These are phyloP conservation scores for Podosphaera aphanis DNA, from an alignment of 2,329 filamentous ascomycete genomes.

Conservation along the genomic window DNA sequence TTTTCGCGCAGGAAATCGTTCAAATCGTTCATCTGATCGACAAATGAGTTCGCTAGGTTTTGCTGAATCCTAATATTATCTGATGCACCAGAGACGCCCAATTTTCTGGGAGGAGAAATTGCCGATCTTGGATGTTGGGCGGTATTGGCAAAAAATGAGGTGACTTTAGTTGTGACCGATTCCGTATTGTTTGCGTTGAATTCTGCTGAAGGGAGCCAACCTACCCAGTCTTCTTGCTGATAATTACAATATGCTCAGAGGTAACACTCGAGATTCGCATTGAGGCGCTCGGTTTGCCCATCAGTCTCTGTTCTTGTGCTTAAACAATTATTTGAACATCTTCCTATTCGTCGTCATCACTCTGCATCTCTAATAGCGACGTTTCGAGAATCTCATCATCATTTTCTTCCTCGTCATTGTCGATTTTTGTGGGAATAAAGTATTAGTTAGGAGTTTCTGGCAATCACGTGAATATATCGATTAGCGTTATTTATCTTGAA, in stretches of 20 bases:
- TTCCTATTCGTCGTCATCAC: too few species aligned
- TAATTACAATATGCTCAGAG: neutral
- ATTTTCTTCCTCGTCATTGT: too few species aligned
- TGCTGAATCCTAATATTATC: neutral
- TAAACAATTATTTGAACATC: too few species aligned
- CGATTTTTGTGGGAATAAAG: too few species aligned
- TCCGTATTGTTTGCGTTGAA: neutral
- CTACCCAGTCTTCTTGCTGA: neutral
- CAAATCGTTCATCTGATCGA: neutral
- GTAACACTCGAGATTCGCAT: neutral
- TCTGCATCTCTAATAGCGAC: too few species aligned
- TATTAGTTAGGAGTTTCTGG: too few species aligned
- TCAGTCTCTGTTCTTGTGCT: conserved; percentile 1
- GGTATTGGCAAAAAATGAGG: neutral
- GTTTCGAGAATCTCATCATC: too few species aligned
- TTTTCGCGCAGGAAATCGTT: neutral
- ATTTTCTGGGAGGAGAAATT: neutral
- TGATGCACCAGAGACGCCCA: too few species aligned
- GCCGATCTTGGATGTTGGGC: neutral
- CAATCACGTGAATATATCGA: too few species aligned
- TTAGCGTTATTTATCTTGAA: too few species aligned
- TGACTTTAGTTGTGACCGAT: neutral
- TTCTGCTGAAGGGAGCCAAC: neutral
- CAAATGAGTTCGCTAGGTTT: neutral
- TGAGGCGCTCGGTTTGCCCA: neutral